Evolutionary conservation across 768 basidiomycete species (phyloP), one percentile per base, ranked within the genome.

Genomic region (Mycena kentingensis): DNA sequence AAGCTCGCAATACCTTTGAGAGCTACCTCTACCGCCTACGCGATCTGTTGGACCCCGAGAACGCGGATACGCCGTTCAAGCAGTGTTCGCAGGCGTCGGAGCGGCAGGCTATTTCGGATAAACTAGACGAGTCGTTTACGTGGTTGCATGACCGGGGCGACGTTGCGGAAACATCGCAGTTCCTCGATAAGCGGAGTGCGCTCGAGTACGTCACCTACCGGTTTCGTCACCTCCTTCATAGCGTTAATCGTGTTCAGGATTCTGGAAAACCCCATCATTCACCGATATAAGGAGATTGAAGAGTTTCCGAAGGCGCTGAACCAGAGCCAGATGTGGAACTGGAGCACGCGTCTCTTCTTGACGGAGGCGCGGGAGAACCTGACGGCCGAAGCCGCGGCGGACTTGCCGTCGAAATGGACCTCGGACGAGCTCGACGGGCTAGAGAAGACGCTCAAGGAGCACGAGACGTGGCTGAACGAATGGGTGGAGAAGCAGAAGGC

Each of bases 91-190:
- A 86, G 57, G 70, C 76, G 8, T 65, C 67, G 5, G 97, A 99
- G 68, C 75, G 92, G 41, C 71, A 77, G 52, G 74, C 73, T n/a
- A 79, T 98, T 51, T 69, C 73, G 2, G 77, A 79, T 44, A 81
- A 84, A 64, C 73, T 94, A 4, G 81, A 85, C n/a, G 85, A 88
- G 24, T 84, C 88, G 0, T 83, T 87, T 56, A 66, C 72, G 24
- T 98, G 97, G 97, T 73, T 98, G 51, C 78, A 84, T 61, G 90
- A 94, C 31, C 77, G 87, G 48, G 93, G 85, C 6, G 96, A 98
- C 63, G 67, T 77, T 5, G 96, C 95, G 0, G 85, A 88, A 54
- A 93, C 87, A 3, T 77, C 76, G 15, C 82, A 86, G 47, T 77
- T 97, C 58, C 73, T 84, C 55, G 81, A 85, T 58, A 92, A 91